Evolutionary conservation across 176 grass and related monocot species (phyloP), one percentile per base, ranked within the genome.

Genomic region (Calamus simplicifolius): DNA sequence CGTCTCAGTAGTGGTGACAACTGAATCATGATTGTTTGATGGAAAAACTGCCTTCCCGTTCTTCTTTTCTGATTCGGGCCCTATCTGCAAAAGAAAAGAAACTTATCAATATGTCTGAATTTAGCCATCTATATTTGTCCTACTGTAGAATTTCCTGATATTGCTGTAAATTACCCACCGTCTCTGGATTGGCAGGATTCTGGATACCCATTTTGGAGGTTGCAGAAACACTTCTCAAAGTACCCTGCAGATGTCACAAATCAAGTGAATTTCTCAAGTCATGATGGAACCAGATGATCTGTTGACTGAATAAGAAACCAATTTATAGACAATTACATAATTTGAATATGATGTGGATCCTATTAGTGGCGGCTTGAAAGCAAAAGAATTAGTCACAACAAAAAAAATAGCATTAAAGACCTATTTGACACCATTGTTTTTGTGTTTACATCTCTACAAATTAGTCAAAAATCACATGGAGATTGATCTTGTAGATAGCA

Each of bases 171-270:
- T 56, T 60, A 60, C 69, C 3, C 50, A 86, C 83, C 83, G 52
- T 70, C 69, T 81, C 81, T 53, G 10, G 56, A 62, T 70, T 73
- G 48, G 28, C 6, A 29, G 78, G 69, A 70, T 69, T 56, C 55
- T 81, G 78, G n/a, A 52, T 52, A 3, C 50, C 30, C 73, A 81
- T 60, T 77, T 77, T 86, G 19, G 73, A 69, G 27, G 78, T 65
- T 64, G 81, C 78, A 50, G 73, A 56, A 56, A 69, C 69, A 70
- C 74, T 78, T 74, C 83, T 70, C 54, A 86, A 60, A 61, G 78
- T 86, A 73, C 83, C 78, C 83, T 86, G 83, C 54, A 71, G 69
- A 50, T 57, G 35, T 43, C 35, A 13, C 8, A 43, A 43, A 43
- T 43, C 6, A 43, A 43, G 35, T 43, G 35, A 43, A 43, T 43